Conservation (phyloP, 176 grass and related monocot genomes). For the Musa troglodytarum region DNA sequence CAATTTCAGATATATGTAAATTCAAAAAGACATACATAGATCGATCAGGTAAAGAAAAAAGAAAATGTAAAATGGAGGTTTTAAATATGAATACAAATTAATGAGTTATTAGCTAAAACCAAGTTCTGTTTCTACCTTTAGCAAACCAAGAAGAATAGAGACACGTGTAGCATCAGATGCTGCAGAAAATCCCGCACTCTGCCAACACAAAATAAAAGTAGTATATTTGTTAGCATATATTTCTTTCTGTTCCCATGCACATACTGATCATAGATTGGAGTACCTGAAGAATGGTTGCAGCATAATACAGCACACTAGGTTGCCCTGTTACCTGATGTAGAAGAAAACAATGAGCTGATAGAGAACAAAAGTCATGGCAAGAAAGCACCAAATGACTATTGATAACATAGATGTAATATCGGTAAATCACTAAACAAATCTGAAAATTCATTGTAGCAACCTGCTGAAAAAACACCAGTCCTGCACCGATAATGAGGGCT, state of each 20-base stretch:
- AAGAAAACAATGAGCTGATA: constrained; percentile 19
- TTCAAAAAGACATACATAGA: neutral
- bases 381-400: no score
- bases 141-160: constrained; percentile 86
- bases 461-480: constrained; percentile 96
- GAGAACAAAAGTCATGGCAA: neutral
- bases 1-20: no score
- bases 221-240: neutral
- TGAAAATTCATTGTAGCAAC: constrained; percentile 21
- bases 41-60: neutral
- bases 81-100: neutral
- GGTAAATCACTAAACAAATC: neutral
- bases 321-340: constrained; percentile 73
- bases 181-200: constrained; percentile 95
- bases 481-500: constrained; percentile 84
- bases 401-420: neutral
- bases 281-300: constrained; percentile 96
- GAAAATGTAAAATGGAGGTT: neutral
- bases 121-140: constrained; percentile 44
- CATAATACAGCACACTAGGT: constrained; percentile 98
- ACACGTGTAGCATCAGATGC: constrained; percentile 91
- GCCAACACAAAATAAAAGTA: constrained; percentile 15
- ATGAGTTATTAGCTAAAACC: no score
- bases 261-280: neutral
- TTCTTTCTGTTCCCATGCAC: no score